These are phyloP conservation scores for Chlorella sp. DNA, from an alignment of 139 green algal genomes.

Conservation along the genomic window DNA sequence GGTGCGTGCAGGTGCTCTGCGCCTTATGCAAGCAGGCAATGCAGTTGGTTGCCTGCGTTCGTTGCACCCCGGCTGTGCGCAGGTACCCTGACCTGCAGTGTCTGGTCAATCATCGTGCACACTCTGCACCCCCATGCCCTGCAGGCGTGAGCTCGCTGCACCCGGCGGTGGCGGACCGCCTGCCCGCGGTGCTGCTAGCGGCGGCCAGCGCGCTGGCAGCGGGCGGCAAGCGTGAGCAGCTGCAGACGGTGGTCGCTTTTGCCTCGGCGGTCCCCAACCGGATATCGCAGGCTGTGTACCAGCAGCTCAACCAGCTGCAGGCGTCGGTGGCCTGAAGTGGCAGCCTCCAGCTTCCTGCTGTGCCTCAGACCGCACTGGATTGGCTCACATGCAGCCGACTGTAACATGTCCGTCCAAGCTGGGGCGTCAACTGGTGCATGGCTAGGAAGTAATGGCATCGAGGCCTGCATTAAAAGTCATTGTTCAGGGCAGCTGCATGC, in stretches of 20 bases:
- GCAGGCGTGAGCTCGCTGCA: conserved; percentile 33
- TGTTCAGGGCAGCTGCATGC: conserved; percentile 15
- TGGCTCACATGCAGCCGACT: not conserved
- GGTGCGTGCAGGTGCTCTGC: not conserved
- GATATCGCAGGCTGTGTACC: conserved; percentile 47
- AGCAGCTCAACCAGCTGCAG: conserved; percentile 54
- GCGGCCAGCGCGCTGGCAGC: conserved; percentile 41
- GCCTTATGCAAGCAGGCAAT: not conserved
- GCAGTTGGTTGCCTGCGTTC: not conserved
- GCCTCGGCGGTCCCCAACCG: conserved; percentile 48
- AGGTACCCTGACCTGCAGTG: too few relatives aligned
- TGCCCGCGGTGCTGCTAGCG: conserved; percentile 51
- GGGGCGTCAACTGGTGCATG: too few relatives aligned
- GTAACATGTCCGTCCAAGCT: too few relatives aligned
- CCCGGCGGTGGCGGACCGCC: conserved; percentile 42
- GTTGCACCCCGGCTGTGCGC: too few relatives aligned
- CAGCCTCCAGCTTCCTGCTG: not conserved
- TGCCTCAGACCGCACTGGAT: not conserved
- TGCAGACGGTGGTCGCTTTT: conserved; percentile 49
- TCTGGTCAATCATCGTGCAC: too few relatives aligned
- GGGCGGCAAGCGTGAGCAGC: conserved; percentile 18
- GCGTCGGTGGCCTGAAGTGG: conserved; percentile 26
- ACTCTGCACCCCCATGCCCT: not conserved
- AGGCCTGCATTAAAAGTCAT: not conserved
- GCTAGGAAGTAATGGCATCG: too few relatives aligned